A percentile compares a stretch with the other conserved stretches of the same genome.
Evolutionary conservation across 179 eudicot genomes (phyloP).

Genomic region (Silene noctiflora): DNA sequence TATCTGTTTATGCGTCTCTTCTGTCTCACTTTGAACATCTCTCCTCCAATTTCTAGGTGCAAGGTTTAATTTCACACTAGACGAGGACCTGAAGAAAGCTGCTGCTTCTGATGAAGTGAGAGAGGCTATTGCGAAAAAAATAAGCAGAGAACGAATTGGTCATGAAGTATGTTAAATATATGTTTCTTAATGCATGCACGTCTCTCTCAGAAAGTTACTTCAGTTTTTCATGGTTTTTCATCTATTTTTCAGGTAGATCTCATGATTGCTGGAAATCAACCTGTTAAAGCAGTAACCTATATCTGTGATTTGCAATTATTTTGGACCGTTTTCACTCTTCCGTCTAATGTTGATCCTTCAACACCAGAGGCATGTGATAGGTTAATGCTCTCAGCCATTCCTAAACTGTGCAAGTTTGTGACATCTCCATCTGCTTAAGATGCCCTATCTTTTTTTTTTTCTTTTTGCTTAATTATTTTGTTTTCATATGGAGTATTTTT

Average conservation of each 20-base stretch:
- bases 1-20: neutral
- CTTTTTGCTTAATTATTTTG: neutral
- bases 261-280: slow-evolving; percentile 83
- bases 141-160: slow-evolving; percentile 95
- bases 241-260: slow-evolving; percentile 64
- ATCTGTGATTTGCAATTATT: slow-evolving; percentile 59
- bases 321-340: slow-evolving; percentile 78
- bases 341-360: slow-evolving; percentile 50
- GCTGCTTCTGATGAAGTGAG: slow-evolving; percentile 79
- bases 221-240: slow-evolving; percentile 10
- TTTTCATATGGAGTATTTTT: neutral
- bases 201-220: neutral
- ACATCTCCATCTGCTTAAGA: neutral
- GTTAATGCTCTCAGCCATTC: slow-evolving; percentile 33
- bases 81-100: slow-evolving; percentile 69
- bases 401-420: neutral
- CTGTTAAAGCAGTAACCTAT: slow-evolving; percentile 62
- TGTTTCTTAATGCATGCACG: neutral
- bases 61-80: slow-evolving; percentile 72
- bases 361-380: slow-evolving; percentile 48
- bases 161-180: slow-evolving; percentile 59
- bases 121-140: slow-evolving; percentile 78
- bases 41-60: slow-evolving; percentile 52
- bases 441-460: neutral
- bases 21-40: neutral